Conservation (phyloP, 108 stramenopile species). For the Aurantiochytrium sp. region DNA sequence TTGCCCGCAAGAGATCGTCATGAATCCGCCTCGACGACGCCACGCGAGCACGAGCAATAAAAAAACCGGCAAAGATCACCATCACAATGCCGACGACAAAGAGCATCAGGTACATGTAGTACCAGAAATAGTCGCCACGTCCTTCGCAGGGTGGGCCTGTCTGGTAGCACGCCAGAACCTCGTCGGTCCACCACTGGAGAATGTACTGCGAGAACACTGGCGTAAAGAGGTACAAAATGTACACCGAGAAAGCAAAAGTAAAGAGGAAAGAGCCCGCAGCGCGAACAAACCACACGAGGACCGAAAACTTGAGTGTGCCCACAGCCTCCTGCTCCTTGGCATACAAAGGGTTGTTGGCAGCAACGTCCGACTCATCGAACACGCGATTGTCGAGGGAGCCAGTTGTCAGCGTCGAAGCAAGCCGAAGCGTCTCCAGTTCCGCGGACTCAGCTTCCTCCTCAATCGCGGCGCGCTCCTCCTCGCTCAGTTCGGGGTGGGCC, state of each 20-base stretch:
- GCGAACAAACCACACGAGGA: not conserved
- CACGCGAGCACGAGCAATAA: constrained; percentile 54
- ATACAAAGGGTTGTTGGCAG: not conserved
- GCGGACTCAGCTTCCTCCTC: not conserved
- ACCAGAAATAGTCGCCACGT: not conserved
- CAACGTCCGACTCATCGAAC: not conserved
- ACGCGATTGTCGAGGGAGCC: not conserved
- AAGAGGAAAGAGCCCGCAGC: not conserved
- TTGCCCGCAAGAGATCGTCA: constrained; percentile 30
- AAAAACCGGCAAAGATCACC: not conserved
- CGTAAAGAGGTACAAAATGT: constrained; percentile 2
- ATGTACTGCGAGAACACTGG: constrained; percentile 11
- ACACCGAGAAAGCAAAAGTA: not conserved
- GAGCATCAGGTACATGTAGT: constrained; percentile 68
- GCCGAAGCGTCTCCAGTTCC: not conserved
- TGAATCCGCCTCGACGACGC: constrained; percentile 33
- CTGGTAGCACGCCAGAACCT: not conserved
- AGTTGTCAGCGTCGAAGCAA: not conserved
- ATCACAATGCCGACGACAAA: not conserved
- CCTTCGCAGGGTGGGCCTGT: not conserved
- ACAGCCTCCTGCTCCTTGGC: constrained; percentile 1
- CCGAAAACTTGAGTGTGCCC: not conserved
- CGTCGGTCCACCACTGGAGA: constrained; percentile 19
- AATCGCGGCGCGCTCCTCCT: not conserved
- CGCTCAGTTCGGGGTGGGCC: not conserved